A percentile compares a stretch with the other conserved stretches of the same genome.
These are phyloP conservation scores for Meripilus lineatus DNA, from an alignment of 1,284 basidiomycete species.

Conservation along the genomic window DNA sequence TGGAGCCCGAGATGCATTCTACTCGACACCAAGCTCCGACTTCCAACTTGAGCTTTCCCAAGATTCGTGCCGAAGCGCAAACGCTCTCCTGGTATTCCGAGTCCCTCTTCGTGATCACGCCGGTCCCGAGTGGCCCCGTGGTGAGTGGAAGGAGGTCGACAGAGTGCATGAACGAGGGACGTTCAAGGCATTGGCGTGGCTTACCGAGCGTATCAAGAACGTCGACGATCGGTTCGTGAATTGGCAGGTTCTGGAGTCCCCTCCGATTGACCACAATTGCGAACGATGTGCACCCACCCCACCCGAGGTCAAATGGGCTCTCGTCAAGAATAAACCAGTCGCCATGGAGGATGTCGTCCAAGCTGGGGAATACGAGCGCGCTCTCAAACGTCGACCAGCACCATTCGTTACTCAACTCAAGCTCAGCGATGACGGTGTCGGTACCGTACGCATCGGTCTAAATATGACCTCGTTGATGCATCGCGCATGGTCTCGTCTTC, in stretches of 20 bases:
- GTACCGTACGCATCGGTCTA: slow-evolving; percentile 80
- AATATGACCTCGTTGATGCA: slow-evolving; percentile 87
- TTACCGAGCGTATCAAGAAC: slow-evolving; percentile 77
- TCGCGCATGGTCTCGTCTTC: slow-evolving; percentile 80
- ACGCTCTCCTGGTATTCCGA: slow-evolving; percentile 73
- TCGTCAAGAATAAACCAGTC: slow-evolving; percentile 50
- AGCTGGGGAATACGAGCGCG: slow-evolving; percentile 83
- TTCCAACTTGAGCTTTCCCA: slow-evolving; percentile 51
- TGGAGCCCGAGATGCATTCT: slow-evolving; percentile 54
- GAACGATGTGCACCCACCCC: slow-evolving; percentile 76
- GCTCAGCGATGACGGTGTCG: slow-evolving; percentile 58
- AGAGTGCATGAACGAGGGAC: slow-evolving; percentile 79
- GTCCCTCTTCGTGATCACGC: slow-evolving; percentile 66
- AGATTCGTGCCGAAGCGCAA: slow-evolving; percentile 68
- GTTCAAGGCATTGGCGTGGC: slow-evolving; percentile 81
- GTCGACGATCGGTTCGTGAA: slow-evolving; percentile 59
- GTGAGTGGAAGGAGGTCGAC: slow-evolving; percentile 76
- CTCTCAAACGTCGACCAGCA: slow-evolving; percentile 81
- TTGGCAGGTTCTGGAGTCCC: slow-evolving; percentile 50
- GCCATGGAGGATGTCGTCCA: slow-evolving; percentile 81
- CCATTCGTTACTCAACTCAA: slow-evolving; percentile 88
- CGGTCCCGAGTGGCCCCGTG: slow-evolving; percentile 74
- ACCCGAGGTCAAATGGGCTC: slow-evolving; percentile 74
- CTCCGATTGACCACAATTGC: slow-evolving; percentile 43
- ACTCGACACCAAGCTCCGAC: slow-evolving; percentile 53